These are phyloP conservation scores for Excoecaria cochinchinensis DNA, from an alignment of 345 rosid genomes.

Conservation along the genomic window DNA sequence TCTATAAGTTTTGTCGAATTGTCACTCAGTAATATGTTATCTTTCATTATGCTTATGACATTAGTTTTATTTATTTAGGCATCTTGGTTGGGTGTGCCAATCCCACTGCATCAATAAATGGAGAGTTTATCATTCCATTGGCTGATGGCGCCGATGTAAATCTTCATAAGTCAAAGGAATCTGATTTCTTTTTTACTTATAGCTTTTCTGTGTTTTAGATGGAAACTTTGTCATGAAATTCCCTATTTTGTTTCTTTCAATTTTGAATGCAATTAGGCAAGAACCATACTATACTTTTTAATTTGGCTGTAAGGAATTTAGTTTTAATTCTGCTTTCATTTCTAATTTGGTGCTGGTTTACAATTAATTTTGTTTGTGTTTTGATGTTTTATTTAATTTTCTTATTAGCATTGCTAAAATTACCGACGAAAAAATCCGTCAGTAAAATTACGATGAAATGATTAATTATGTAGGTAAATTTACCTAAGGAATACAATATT, in stretches of 20 bases:
- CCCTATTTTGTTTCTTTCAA: not conserved
- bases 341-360: not conserved
- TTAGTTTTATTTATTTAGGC: slow-evolving; percentile 48
- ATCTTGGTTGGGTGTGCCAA: slow-evolving; percentile 71
- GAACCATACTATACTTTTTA: not conserved
- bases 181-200: not conserved
- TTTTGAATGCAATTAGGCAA: not conserved
- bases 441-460: too few relatives aligned
- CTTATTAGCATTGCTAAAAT: too few relatives aligned
- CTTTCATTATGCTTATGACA: not conserved
- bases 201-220: not conserved
- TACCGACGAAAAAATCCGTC: too few relatives aligned
- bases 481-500: too few relatives aligned
- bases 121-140: slow-evolving; percentile 59
- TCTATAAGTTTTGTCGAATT: too few relatives aligned
- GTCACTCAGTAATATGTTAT: slow-evolving; percentile 1
- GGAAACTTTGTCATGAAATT: slow-evolving; percentile 7
- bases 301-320: not conserved
- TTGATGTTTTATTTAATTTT: too few relatives aligned
- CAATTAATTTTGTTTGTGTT: too few relatives aligned
- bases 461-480: too few relatives aligned
- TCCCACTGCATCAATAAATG: slow-evolving; percentile 42
- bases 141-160: slow-evolving; percentile 39
- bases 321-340: not conserved
- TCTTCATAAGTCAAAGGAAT: slow-evolving; percentile 76